Conservation (phyloP, 2,329 filamentous ascomycete genomes). For the Penicillium corylophilum region DNA sequence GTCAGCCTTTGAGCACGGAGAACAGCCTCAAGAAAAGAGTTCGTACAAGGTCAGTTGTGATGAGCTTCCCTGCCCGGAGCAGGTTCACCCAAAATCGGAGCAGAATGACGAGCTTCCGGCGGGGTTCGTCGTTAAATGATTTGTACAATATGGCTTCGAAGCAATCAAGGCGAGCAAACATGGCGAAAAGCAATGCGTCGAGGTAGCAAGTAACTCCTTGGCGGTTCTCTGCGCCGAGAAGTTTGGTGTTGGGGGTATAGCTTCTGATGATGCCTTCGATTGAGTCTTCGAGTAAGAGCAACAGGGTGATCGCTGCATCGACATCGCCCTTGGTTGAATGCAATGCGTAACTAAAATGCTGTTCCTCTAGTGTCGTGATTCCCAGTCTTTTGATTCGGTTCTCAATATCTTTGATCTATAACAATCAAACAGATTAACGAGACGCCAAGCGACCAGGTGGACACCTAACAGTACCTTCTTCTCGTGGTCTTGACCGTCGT, state of each 20-base stretch:
- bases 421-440: constrained; percentile 11
- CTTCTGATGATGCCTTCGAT: constrained; percentile 74
- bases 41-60: constrained; percentile 76
- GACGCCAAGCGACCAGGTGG: not conserved
- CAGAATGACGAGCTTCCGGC: constrained; percentile 71
- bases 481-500: constrained; percentile 29
- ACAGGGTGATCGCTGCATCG: constrained; percentile 72
- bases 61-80: constrained; percentile 78
- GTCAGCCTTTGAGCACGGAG: constrained; percentile 11
- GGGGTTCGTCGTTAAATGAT: constrained; percentile 69
- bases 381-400: constrained; percentile 54
- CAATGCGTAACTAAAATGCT: constrained; percentile 64
- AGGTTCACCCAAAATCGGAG: constrained; percentile 92
- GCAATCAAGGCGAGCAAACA: constrained; percentile 86
- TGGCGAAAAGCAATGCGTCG: constrained; percentile 86
- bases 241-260: constrained; percentile 68
- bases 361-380: constrained; percentile 56
- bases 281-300: constrained; percentile 76
- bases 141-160: constrained; percentile 92
- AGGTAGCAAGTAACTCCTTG: constrained; percentile 90
- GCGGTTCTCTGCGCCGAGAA: constrained; percentile 85
- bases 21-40: not conserved
- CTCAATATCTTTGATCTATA: constrained; percentile 54
- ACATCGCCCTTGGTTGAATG: constrained; percentile 66
- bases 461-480: constrained; percentile 33